phyloP scores from a whole-genome alignment of 345 rosid species.

The Streptanthus diversifolius region DNA sequence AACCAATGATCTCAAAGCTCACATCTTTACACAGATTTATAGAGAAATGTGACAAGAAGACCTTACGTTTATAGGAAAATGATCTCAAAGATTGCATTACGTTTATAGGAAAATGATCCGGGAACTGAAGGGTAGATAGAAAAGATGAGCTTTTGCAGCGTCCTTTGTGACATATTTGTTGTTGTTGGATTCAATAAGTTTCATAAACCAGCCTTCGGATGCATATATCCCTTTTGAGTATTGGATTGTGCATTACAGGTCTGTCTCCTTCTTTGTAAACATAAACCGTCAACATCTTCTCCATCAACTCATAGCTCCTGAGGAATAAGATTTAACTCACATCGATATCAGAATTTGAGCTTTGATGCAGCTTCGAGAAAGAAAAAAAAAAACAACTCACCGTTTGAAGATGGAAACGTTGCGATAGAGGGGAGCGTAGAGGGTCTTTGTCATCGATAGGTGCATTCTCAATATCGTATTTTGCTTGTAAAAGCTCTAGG shows the following conservation, averaged over 20 bases:
- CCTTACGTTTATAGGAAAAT: not conserved
- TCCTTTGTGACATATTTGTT: slow-evolving; percentile 56
- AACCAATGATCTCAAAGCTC: not conserved
- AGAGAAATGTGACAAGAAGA: slow-evolving; percentile 4
- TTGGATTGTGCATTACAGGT: slow-evolving; percentile 66
- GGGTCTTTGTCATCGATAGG: slow-evolving; percentile 51
- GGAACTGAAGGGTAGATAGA: slow-evolving; percentile 87
- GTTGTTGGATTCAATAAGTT: slow-evolving; percentile 57
- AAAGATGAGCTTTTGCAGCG: slow-evolving; percentile 72
- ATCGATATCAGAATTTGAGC: not conserved
- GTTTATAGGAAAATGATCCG: slow-evolving; percentile 9
- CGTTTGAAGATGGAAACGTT: slow-evolving; percentile 79
- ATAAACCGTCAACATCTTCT: slow-evolving; percentile 70
- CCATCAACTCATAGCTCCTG: slow-evolving; percentile 98
- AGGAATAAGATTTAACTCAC: not conserved
- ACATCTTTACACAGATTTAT: not conserved
- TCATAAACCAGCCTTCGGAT: slow-evolving; percentile 99
- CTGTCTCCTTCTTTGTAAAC: slow-evolving; percentile 78
- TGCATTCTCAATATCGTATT: slow-evolving; percentile 65
- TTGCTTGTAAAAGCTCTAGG: slow-evolving; percentile 50
- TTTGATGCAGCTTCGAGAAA: not conserved
- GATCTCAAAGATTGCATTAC: not conserved
- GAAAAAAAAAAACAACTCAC: slow-evolving; percentile 29
- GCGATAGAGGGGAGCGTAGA: slow-evolving; percentile 71
- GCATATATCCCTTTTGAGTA: slow-evolving; percentile 81